phyloP scores from a whole-genome alignment of 2,329 filamentous ascomycete genomes.

The Pseudogymnoascus verrucosus region DNA sequence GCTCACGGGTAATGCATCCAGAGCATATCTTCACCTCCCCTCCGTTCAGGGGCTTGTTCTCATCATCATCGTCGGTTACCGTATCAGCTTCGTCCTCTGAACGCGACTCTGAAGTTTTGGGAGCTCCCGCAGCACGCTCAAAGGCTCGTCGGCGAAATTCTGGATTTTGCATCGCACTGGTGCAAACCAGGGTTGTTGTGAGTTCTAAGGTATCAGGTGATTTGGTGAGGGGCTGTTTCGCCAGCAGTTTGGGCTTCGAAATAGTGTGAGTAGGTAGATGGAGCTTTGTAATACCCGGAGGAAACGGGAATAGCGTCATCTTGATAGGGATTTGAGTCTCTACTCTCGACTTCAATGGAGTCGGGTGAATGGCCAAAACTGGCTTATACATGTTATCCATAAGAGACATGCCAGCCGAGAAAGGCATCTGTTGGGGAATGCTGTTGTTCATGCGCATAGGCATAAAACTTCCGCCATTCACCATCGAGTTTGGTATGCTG shows the following conservation, averaged over 20 bases:
- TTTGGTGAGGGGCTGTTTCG: conserved; percentile 59
- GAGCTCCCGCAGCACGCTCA: conserved; percentile 43
- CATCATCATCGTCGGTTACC: conserved; percentile 41
- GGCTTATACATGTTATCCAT: conserved; percentile 27
- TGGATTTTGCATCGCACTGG: conserved; percentile 77
- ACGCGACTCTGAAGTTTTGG: conserved; percentile 21
- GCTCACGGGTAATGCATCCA: conserved; percentile 86
- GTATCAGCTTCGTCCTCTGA: conserved; percentile 30
- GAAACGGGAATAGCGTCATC: conserved; percentile 68
- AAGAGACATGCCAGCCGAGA: conserved; percentile 20
- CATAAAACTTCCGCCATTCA: conserved; percentile 14
- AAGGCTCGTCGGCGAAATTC: conserved; percentile 61
- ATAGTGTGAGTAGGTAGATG: conserved; percentile 87
- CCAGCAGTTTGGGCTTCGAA: conserved; percentile 84
- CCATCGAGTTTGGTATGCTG: conserved; percentile 13
- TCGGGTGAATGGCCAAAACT: conserved; percentile 53
- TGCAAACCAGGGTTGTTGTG: conserved; percentile 77
- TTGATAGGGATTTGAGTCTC: conserved; percentile 93
- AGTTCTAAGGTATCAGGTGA: conserved; percentile 71
- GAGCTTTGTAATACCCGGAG: conserved; percentile 66
- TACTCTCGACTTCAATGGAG: conserved; percentile 76
- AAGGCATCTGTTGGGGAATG: conserved; percentile 19
- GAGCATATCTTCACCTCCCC: conserved; percentile 89
- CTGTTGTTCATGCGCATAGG: conserved; percentile 21
- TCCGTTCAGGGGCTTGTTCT: conserved; percentile 70